phyloP scores from a whole-genome alignment of 352 stramenopile species.

The Phytophthora ramorum region DNA sequence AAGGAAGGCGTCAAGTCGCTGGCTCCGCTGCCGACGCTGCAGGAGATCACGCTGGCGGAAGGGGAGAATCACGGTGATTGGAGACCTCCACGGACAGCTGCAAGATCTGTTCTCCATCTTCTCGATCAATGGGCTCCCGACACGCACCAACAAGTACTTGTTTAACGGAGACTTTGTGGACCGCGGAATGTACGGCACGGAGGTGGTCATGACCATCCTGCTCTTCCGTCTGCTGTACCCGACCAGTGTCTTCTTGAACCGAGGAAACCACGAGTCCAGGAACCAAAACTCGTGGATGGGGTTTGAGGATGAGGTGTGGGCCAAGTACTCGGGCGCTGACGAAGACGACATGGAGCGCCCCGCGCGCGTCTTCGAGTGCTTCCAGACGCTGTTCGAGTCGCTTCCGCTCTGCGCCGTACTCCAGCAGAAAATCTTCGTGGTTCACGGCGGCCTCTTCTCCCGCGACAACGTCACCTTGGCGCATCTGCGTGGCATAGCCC shows the following conservation, averaged over 20 bases:
- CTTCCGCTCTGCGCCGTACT: constrained; percentile 92
- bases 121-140: constrained; percentile 92
- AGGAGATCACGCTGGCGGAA: constrained; percentile 87
- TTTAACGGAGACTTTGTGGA: constrained; percentile 98
- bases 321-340: constrained; percentile 76
- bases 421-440: constrained; percentile 93
- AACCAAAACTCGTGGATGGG: constrained; percentile 95
- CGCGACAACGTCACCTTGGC: constrained; percentile 92
- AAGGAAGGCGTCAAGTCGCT: constrained; percentile 71
- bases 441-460: constrained; percentile 94
- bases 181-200: constrained; percentile 88
- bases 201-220: constrained; percentile 84
- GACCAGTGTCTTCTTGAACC: constrained; percentile 90
- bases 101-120: constrained; percentile 96
- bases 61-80: constrained; percentile 93
- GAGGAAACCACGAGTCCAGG: constrained; percentile 96
- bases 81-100: constrained; percentile 95
- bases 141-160: constrained; percentile 92
- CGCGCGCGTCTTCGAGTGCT: constrained; percentile 63
- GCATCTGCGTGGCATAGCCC: constrained; percentile 90
- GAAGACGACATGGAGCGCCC: constrained; percentile 63
- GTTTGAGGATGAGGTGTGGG: constrained; percentile 91
- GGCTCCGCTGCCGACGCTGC: constrained; percentile 73
- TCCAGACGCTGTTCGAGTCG: constrained; percentile 86
- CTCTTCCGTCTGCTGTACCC: constrained; percentile 87